Percentiles rank a stretch among this genome's conserved stretches.
Evolutionary conservation across 352 stramenopile species (phyloP).

Genomic region (Pythium chondricola): DNA sequence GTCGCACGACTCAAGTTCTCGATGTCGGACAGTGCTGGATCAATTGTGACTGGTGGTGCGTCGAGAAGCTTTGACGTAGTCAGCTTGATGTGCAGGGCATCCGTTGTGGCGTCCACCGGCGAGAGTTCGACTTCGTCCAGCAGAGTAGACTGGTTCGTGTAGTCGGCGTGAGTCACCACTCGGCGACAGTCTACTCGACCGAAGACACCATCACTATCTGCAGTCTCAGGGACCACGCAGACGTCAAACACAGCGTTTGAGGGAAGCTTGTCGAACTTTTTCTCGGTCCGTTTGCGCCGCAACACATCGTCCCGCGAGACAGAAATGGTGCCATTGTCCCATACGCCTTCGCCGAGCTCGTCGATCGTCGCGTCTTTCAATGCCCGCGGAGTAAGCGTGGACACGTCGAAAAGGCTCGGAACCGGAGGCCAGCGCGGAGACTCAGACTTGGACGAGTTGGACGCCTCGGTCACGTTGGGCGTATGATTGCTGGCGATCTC

Average conservation of each 20-base stretch:
- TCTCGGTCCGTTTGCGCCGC: conserved; percentile 37
- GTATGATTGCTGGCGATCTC: conserved; percentile 13
- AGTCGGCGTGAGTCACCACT: conserved; percentile 66
- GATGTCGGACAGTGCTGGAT: not conserved
- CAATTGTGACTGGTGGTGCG: conserved; percentile 8
- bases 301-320: conserved; percentile 65
- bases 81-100: conserved; percentile 42
- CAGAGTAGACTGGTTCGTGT: conserved; percentile 64
- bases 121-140: conserved; percentile 42
- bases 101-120: conserved; percentile 34
- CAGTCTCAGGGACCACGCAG: conserved; percentile 67
- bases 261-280: conserved; percentile 56
- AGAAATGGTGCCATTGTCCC: conserved; percentile 68
- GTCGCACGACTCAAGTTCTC: conserved; percentile 7
- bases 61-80: conserved; percentile 46
- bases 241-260: conserved; percentile 68
- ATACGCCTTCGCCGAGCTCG: conserved; percentile 52
- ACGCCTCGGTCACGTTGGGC: not conserved
- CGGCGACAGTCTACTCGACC: conserved; percentile 30
- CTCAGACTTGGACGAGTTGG: no score
- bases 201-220: conserved; percentile 61
- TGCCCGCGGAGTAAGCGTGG: conserved; percentile 29
- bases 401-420: conserved; percentile 37
- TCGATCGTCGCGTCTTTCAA: conserved; percentile 53
- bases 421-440: conserved; percentile 37